A percentile compares a stretch with the other conserved stretches of the same genome.
phyloP scores from a whole-genome alignment of 306 rosid species.

The Dalbergia cultrata region DNA sequence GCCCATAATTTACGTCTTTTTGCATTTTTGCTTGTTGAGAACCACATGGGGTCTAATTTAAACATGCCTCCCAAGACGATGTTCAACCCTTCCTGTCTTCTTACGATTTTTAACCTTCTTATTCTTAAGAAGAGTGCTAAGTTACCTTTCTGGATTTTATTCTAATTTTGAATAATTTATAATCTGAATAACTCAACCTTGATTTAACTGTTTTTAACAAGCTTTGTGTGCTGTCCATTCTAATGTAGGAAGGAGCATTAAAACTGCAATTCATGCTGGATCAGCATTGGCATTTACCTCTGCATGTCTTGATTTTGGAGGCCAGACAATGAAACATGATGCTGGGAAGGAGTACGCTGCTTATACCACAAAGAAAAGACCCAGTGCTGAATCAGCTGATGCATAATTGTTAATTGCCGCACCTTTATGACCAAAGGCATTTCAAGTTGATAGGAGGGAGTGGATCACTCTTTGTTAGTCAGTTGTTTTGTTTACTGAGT shows the following conservation, averaged over 20 bases:
- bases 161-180: not conserved
- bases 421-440: slow-evolving; percentile 43
- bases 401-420: slow-evolving; percentile 41
- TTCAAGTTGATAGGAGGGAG: slow-evolving; percentile 52
- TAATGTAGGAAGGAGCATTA: slow-evolving; percentile 78
- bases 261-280: slow-evolving; percentile 91
- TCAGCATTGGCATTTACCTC: slow-evolving; percentile 89
- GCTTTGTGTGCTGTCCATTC: slow-evolving; percentile 45
- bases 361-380: slow-evolving; percentile 88
- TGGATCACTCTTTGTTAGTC: slow-evolving; percentile 57
- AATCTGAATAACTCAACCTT: slow-evolving; percentile 2
- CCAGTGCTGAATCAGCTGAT: slow-evolving; percentile 56
- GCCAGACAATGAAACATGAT: slow-evolving; percentile 82
- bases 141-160: slow-evolving; percentile 16
- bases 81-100: not conserved
- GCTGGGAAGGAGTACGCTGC: slow-evolving; percentile 88
- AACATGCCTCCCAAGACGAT: slow-evolving; percentile 4
- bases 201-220: slow-evolving; percentile 20
- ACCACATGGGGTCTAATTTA: not conserved
- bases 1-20: slow-evolving; percentile 1
- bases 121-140: not conserved
- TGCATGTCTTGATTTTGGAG: slow-evolving; percentile 74
- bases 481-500: slow-evolving; percentile 45
- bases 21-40: slow-evolving; percentile 20
- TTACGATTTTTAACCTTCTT: slow-evolving; percentile 2